These are phyloP conservation scores for Tolypocladium album DNA, from an alignment of 2,329 filamentous ascomycete genomes.

Conservation along the genomic window DNA sequence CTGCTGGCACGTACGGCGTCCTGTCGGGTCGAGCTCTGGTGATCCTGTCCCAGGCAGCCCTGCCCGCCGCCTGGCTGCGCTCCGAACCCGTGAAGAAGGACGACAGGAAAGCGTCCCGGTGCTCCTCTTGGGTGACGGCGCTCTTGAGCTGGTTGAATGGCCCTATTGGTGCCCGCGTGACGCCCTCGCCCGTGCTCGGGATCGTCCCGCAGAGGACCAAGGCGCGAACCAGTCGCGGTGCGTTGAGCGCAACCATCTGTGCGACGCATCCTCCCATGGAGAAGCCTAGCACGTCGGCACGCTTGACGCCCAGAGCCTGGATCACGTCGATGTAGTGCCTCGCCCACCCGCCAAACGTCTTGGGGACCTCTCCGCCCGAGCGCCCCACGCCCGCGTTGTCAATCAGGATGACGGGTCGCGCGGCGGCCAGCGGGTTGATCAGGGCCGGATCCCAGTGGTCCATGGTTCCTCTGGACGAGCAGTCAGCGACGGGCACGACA, in stretches of 20 bases:
- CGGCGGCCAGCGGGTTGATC: slow-evolving; percentile 29
- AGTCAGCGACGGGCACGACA: neutral
- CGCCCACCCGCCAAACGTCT: slow-evolving; percentile 18
- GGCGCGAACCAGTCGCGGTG: slow-evolving; percentile 23
- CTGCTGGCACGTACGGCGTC: slow-evolving; percentile 12
- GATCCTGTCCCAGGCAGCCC: slow-evolving; percentile 23
- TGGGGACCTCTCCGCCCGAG: slow-evolving; percentile 28
- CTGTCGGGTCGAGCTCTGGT: slow-evolving; percentile 13
- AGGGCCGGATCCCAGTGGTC: slow-evolving; percentile 32
- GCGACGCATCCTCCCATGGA: slow-evolving; percentile 37
- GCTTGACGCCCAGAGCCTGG: slow-evolving; percentile 22
- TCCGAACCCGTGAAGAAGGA: slow-evolving; percentile 22
- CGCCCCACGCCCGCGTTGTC: slow-evolving; percentile 38
- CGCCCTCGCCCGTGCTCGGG: slow-evolving; percentile 26
- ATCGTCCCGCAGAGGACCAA: slow-evolving; percentile 33
- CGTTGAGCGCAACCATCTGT: slow-evolving; percentile 31
- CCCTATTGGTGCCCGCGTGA: slow-evolving; percentile 15
- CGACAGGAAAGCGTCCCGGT: slow-evolving; percentile 19
- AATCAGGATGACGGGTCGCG: slow-evolving; percentile 31
- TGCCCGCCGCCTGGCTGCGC: slow-evolving; percentile 19
- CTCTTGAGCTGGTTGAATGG: slow-evolving; percentile 21
- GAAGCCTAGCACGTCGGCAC: slow-evolving; percentile 36
- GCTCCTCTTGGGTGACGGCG: slow-evolving; percentile 20
- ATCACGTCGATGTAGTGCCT: slow-evolving; percentile 23
- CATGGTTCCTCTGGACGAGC: slow-evolving; percentile 21